phyloP scores from a whole-genome alignment of 2,329 filamentous ascomycete genomes.

The Penicillium sp. region DNA sequence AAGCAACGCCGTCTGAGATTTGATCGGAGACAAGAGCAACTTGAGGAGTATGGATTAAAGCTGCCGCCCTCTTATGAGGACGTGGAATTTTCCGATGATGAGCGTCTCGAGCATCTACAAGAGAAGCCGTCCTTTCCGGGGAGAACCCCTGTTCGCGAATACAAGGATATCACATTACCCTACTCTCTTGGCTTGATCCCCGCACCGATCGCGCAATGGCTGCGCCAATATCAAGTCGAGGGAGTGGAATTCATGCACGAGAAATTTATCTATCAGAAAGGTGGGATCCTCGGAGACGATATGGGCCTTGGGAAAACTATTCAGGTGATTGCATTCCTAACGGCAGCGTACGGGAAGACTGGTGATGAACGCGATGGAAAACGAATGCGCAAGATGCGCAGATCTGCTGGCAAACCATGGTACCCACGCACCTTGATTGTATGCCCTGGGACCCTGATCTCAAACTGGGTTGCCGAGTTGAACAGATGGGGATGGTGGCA shows the following conservation, averaged over 20 bases:
- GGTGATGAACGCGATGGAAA: slow-evolving; percentile 83
- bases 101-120: slow-evolving; percentile 60
- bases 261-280: slow-evolving; percentile 86
- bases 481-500: slow-evolving; percentile 96
- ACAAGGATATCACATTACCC: slow-evolving; percentile 73
- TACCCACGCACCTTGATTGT: slow-evolving; percentile 84
- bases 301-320: slow-evolving; percentile 98
- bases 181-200: slow-evolving; percentile 81
- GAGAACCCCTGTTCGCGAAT: slow-evolving; percentile 64
- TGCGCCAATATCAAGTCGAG: slow-evolving; percentile 87
- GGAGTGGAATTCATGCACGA: slow-evolving; percentile 85
- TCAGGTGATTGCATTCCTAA: slow-evolving; percentile 89
- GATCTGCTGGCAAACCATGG: slow-evolving; percentile 62
- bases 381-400: slow-evolving; percentile 81
- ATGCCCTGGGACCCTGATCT: slow-evolving; percentile 83
- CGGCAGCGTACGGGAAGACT: slow-evolving; percentile 90
- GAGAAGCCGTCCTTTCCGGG: slow-evolving; percentile 70
- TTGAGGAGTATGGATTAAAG: slow-evolving; percentile 69
- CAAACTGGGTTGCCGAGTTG: slow-evolving; percentile 89
- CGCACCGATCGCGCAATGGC: slow-evolving; percentile 83
- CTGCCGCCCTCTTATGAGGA: slow-evolving; percentile 76
- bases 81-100: slow-evolving; percentile 74
- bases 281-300: slow-evolving; percentile 89
- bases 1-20: slow-evolving; percentile 68
- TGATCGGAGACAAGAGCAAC: slow-evolving; percentile 58